Evolutionary conservation across 169 alveolate genomes (phyloP).

Genomic region (Prorocentrum cordatum): DNA sequence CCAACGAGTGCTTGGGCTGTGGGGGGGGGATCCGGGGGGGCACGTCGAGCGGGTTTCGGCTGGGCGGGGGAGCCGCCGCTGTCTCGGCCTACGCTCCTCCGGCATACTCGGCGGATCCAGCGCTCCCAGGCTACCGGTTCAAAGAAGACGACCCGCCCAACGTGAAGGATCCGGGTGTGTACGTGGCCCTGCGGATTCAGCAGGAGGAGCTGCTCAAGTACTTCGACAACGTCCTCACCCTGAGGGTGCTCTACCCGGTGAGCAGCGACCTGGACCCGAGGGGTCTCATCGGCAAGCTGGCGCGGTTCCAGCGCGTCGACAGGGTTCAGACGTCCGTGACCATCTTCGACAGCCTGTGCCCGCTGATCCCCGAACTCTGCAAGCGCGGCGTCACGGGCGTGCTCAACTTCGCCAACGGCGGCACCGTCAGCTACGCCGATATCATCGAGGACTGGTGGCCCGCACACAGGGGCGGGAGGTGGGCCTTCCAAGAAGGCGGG

Average conservation of each 20-base stretch:
- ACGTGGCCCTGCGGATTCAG: constrained; percentile 17
- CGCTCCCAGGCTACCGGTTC: too few relatives aligned
- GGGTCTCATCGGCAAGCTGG: constrained; percentile 26
- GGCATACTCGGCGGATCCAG: too few relatives aligned
- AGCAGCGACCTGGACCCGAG: constrained; percentile 27
- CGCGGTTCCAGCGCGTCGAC: constrained; percentile 31
- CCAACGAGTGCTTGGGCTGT: too few relatives aligned
- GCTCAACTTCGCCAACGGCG: constrained; percentile 15
- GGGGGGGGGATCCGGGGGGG: too few relatives aligned
- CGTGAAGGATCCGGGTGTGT: constrained; percentile 20
- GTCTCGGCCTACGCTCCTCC: too few relatives aligned
- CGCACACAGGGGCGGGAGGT: too few relatives aligned
- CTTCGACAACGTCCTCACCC: background rate
- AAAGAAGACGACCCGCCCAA: constrained; percentile 14
- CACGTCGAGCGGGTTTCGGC: too few relatives aligned
- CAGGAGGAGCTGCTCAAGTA: constrained; percentile 17
- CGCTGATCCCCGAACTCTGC: constrained; percentile 4
- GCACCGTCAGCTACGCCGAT: constrained; percentile 9
- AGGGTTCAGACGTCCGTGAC: constrained; percentile 37
- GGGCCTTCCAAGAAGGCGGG: too few relatives aligned
- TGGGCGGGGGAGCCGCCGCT: too few relatives aligned
- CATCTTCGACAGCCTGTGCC: constrained; percentile 15
- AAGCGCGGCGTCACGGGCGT: background rate
- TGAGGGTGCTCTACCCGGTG: constrained; percentile 33
- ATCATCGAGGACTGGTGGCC: too few relatives aligned